A percentile compares a stretch with the other conserved stretches of the same genome.
These are phyloP conservation scores for Cymbopogon flexuosus DNA, from an alignment of 202 grass and related monocot species.

Conservation along the genomic window DNA sequence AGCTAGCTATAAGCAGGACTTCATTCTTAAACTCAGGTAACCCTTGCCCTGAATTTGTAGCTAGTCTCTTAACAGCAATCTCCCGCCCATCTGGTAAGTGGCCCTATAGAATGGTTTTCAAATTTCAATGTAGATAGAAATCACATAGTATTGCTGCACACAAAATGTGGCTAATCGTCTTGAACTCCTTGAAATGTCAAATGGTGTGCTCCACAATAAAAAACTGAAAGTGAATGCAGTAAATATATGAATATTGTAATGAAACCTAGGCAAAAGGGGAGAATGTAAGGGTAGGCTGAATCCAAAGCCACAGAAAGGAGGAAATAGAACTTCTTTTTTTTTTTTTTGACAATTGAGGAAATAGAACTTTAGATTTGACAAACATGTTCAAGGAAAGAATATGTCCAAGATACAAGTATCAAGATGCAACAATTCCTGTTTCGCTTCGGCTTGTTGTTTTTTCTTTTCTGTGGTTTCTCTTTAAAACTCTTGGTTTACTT, in stretches of 20 bases:
- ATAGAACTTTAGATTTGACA: background rate
- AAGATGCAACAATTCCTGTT: background rate
- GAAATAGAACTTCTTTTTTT: no score
- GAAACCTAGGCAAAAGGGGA: background rate
- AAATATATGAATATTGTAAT: background rate
- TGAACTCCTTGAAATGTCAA: background rate
- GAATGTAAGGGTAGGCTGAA: background rate
- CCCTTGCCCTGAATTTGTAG: slow-evolving; percentile 52
- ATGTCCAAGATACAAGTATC: background rate
- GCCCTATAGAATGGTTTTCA: slow-evolving; percentile 38
- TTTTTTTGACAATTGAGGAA: no score
- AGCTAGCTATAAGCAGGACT: slow-evolving; percentile 54
- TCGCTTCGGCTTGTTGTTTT: no score
- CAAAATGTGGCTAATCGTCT: background rate
- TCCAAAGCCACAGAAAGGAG: background rate
- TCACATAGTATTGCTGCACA: background rate
- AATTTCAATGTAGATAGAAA: background rate
- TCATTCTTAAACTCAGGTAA: slow-evolving; percentile 67
- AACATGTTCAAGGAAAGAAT: background rate
- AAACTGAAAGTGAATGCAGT: background rate
- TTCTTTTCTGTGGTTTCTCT: no score
- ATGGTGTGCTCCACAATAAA: background rate
- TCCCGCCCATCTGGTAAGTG: slow-evolving; percentile 33
- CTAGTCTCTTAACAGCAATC: slow-evolving; percentile 58
- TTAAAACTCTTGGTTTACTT: no score